Evolutionary conservation across 2,329 filamentous ascomycete species (phyloP), one percentile per base, ranked within the genome.

Genomic region (Botrytis sinoallii): DNA sequence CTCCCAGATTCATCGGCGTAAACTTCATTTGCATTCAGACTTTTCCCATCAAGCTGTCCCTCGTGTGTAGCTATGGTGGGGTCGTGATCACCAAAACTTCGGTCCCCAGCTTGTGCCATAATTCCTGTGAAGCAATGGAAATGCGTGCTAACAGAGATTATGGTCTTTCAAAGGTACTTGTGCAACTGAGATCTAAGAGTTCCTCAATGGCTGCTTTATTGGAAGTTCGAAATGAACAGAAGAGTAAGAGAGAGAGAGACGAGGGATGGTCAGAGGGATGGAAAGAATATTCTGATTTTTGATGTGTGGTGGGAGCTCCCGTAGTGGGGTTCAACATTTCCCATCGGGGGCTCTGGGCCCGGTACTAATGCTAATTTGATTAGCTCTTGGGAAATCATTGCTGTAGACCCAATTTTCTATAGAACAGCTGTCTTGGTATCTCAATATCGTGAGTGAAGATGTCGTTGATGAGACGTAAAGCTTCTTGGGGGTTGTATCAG

Each of bases 71-170:
- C 22, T 71, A 60, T 68, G 25, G 71, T 68, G 52, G 71, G 63
- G 40, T 75, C 48, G 67, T 73, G 73, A 55, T 68, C 61, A 68
- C 69, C 73, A 42, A 73, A 72, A 20, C 48, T 64, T 70, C 75
- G 76, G 20, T 75, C 77, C 71, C 71, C 76, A 68, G 72, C 66
- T 63, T 76, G 76, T 70, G 74, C 75, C 79, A 80, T 81, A 73
- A 73, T 76, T 63, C 76, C 79, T 78, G 66, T 68, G 74, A 69
- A 74, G 78, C 79, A 80, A 81, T 81, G 79, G 79, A 75, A 75
- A 77, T 73, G 79, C 78, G 75, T 81, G 78, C 79, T 76, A 77
- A 59, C 76, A 80, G 79, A 73, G 55, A 25, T 38, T 64, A 64
- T 46, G 66, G 72, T 40, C 64, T 48, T 69, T 22, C 16, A 12